phyloP scores from a whole-genome alignment of 2,329 filamentous ascomycete genomes.

The Diaporthe humulicola region DNA sequence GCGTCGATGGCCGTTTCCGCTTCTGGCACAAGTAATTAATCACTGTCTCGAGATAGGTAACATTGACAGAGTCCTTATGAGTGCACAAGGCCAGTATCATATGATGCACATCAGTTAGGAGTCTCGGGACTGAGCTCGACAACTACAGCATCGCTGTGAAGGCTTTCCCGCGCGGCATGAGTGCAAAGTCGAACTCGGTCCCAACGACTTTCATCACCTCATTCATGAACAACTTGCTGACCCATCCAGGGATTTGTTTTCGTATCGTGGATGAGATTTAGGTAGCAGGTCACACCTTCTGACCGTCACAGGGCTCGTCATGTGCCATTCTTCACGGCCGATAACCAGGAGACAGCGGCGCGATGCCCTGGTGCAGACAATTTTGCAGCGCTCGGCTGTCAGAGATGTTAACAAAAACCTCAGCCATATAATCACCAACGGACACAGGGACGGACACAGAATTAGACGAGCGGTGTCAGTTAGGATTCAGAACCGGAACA shows the following conservation, averaged over 20 bases:
- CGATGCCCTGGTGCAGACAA: not conserved
- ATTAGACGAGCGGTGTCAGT: not conserved
- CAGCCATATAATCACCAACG: not conserved
- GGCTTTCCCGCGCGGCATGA: no score
- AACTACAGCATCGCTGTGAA: no score
- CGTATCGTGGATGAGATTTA: not conserved
- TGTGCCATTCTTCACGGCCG: not conserved
- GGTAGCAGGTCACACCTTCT: not conserved
- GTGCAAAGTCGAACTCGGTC: no score
- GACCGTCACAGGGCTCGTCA: not conserved
- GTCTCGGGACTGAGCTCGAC: no score
- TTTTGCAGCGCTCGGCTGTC: not conserved
- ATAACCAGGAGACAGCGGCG: not conserved
- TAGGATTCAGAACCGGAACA: no score
- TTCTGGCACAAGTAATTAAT: no score
- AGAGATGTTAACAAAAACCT: not conserved
- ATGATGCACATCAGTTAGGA: no score
- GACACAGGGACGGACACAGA: not conserved
- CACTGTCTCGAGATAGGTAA: no score
- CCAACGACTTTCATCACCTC: not conserved
- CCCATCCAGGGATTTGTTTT: not conserved
- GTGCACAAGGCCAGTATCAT: no score
- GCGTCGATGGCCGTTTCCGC: no score
- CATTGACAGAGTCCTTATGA: no score
- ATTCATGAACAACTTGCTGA: not conserved